Evolutionary conservation across 192 early-diverging fungal genomes (phyloP).

Genomic region (Coemansia sp.): DNA sequence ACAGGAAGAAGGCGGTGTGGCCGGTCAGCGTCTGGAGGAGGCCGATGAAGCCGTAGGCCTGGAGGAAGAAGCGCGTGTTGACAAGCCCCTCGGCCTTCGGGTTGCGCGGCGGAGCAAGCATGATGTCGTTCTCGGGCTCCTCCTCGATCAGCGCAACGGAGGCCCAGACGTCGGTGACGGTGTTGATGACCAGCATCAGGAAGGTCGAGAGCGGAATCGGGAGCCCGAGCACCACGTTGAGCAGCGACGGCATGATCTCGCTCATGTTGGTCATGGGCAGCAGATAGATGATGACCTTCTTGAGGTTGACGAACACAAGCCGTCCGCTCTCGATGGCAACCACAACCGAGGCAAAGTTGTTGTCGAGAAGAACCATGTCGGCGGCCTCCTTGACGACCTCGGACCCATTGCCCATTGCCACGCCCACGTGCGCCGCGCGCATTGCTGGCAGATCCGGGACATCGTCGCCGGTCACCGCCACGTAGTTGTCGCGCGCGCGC

Average conservation of each 20-base stretch:
- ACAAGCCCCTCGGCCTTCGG: constrained; percentile 69
- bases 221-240: constrained; percentile 78
- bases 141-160: constrained; percentile 76
- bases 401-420: constrained; percentile 83
- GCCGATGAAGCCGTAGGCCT: constrained; percentile 82
- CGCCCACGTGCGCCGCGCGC: constrained; percentile 83
- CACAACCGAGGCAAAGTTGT: constrained; percentile 66
- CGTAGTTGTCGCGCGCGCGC: constrained; percentile 65
- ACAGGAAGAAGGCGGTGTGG: constrained; percentile 72
- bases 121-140: constrained; percentile 71
- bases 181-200: constrained; percentile 77
- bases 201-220: constrained; percentile 77
- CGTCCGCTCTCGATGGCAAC: constrained; percentile 82
- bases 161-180: constrained; percentile 62
- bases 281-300: constrained; percentile 84
- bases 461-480: constrained; percentile 92
- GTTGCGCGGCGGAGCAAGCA: constrained; percentile 70
- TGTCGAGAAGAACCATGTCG: constrained; percentile 66
- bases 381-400: constrained; percentile 76
- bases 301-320: constrained; percentile 82
- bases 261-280: constrained; percentile 75
- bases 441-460: constrained; percentile 93
- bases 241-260: constrained; percentile 75
- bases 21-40: constrained; percentile 65
- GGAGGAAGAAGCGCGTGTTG: constrained; percentile 63